These are phyloP conservation scores for Cryomyces minteri DNA, from an alignment of 495 filamentous ascomycete species.

Conservation along the genomic window DNA sequence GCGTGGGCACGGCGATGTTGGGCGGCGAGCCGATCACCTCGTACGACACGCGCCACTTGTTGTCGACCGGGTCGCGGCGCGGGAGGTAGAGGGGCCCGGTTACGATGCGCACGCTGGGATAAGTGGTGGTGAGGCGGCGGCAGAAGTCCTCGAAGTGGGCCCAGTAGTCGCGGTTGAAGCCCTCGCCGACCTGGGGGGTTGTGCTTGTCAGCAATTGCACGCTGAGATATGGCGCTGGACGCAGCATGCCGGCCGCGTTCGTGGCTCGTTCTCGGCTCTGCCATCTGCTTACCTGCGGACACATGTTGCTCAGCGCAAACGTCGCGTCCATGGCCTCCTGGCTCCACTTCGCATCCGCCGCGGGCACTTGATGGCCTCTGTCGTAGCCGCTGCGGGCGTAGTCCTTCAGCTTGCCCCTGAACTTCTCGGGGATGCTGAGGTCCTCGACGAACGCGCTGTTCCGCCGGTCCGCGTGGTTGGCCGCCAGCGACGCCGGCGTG, in stretches of 20 bases:
- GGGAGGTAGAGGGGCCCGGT: conserved; percentile 91
- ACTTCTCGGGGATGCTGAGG: conserved; percentile 54
- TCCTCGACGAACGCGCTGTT: conserved; percentile 76
- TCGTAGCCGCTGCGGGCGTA: conserved; percentile 80
- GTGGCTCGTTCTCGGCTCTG: no score
- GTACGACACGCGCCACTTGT: conserved; percentile 88
- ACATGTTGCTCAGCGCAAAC: conserved; percentile 89
- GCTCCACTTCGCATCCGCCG: conserved; percentile 90
- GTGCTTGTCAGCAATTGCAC: conserved; percentile 56
- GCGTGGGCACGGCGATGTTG: conserved; percentile 88
- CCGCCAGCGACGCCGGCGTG: conserved; percentile 64
- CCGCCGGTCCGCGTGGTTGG: conserved; percentile 63
- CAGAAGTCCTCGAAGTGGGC: conserved; percentile 97
- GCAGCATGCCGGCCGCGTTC: no score
- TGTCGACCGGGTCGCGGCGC: conserved; percentile 48
- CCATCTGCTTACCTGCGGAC: conserved; percentile 39
- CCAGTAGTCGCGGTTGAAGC: conserved; percentile 98
- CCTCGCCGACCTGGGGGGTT: conserved; percentile 95
- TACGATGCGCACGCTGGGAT: conserved; percentile 77
- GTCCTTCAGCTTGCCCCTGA: conserved; percentile 78
- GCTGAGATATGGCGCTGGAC: no score
- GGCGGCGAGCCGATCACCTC: conserved; percentile 94
- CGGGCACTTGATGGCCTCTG: conserved; percentile 68
- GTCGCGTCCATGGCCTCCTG: conserved; percentile 89
- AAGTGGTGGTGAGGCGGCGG: conserved; percentile 57